Conservation (phyloP, 2,329 filamentous ascomycete genomes). For the Stagonosporopsis tanaceti region DNA sequence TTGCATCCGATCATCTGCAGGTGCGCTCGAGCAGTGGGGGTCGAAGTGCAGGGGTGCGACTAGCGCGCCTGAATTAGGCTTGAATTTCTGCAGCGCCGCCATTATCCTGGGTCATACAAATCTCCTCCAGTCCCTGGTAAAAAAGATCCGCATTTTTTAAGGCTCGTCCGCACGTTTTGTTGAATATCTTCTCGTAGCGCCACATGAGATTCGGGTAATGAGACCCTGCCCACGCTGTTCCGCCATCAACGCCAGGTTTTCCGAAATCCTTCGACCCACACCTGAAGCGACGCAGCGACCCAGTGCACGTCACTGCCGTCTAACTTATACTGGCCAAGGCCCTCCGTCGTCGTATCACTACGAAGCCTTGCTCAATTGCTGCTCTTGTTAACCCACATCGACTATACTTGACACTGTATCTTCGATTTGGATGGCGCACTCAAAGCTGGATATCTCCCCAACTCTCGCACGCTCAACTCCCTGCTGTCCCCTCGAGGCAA, state of each 20-base stretch:
- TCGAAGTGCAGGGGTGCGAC: constrained; percentile 23
- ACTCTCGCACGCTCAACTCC: constrained; percentile 5
- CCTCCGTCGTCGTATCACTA: constrained; percentile 7
- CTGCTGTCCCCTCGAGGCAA: constrained; percentile 33
- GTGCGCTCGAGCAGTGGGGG: constrained; percentile 34
- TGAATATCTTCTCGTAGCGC: constrained; percentile 12
- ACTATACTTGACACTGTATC: neutral
- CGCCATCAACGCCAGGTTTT: constrained; percentile 18
- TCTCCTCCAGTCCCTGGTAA: constrained; percentile 20
- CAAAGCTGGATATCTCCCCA: constrained; percentile 25
- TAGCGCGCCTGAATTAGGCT: constrained; percentile 5
- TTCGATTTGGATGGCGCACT: constrained; percentile 46
- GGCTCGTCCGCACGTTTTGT: constrained; percentile 18
- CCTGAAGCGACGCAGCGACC: constrained; percentile 16
- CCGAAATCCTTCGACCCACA: constrained; percentile 21
- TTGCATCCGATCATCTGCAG: constrained; percentile 36
- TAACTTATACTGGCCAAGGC: constrained; percentile 13
- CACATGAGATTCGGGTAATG: constrained; percentile 4
- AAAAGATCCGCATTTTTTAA: constrained; percentile 25
- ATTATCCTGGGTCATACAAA: constrained; percentile 24
- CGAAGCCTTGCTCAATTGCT: neutral
- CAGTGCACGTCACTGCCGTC: constrained; percentile 18
- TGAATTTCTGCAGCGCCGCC: constrained; percentile 17
- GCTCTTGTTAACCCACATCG: neutral
- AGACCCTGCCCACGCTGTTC: constrained; percentile 10